Evolutionary conservation across 306 rosid species (phyloP).

Genomic region (Dryas octopetala): DNA sequence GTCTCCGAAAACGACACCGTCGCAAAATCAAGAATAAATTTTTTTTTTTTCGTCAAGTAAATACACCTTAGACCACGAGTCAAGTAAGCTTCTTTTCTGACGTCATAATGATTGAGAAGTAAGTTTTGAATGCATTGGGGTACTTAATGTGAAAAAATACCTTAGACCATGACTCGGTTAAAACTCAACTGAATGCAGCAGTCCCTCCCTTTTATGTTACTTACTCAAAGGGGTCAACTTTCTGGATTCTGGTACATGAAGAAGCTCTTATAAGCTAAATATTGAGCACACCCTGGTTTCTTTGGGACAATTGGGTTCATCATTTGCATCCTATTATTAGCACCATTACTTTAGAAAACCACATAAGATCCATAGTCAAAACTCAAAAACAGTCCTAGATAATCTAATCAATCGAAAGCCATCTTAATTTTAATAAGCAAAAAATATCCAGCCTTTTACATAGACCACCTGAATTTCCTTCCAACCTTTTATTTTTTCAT

Average conservation of each 20-base stretch:
- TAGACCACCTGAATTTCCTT: constrained; percentile 6
- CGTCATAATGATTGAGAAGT: neutral
- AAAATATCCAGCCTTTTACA: constrained; percentile 22
- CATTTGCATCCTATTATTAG: no score
- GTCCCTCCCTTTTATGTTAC: neutral
- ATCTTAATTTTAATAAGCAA: constrained; percentile 17
- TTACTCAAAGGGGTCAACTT: neutral
- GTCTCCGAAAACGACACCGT: neutral
- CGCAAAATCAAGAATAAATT: no score
- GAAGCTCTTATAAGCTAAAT: no score
- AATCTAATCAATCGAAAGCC: neutral
- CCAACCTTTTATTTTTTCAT: constrained; percentile 4
- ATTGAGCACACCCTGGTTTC: no score
- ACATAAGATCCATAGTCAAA: neutral
- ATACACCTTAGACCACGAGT: no score
- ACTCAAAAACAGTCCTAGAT: neutral
- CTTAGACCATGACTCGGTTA: neutral
- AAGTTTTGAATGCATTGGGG: no score
- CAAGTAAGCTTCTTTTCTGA: no score
- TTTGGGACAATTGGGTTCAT: no score
- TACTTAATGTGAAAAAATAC: neutral
- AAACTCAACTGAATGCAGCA: no score
- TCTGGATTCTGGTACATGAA: no score
- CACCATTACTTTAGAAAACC: neutral
- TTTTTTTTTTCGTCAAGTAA: no score